Evolutionary conservation across 805 yeast species (phyloP).

Genomic region (Pachysolen tannophilus): DNA sequence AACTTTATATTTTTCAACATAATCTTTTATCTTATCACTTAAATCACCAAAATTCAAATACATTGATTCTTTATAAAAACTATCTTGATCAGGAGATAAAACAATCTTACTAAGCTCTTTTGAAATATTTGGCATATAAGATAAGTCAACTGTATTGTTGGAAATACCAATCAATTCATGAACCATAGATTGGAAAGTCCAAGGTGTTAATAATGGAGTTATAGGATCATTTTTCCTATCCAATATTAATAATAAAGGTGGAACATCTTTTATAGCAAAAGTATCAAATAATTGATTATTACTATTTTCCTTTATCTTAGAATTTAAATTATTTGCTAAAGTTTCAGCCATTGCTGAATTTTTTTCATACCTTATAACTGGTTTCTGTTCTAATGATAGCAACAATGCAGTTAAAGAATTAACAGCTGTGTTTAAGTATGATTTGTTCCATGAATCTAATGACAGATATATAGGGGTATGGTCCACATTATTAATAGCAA

Average conservation of each 20-base stretch:
- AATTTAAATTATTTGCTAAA: constrained; percentile 59
- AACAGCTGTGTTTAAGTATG: constrained; percentile 31
- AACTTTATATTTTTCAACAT: constrained; percentile 73
- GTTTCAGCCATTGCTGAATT: constrained; percentile 58
- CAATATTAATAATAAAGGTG: constrained; percentile 66
- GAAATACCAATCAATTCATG: constrained; percentile 82
- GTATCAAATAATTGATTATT: constrained; percentile 60
- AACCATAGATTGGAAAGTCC: constrained; percentile 98
- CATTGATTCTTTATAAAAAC: constrained; percentile 74
- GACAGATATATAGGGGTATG: constrained; percentile 12
- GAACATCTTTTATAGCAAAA: constrained; percentile 50
- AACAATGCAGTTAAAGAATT: constrained; percentile 46
- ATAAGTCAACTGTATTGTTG: constrained; percentile 71
- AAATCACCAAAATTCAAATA: constrained; percentile 90
- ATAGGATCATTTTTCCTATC: constrained; percentile 89
- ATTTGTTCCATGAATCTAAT: constrained; percentile 37
- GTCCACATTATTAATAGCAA: constrained; percentile 32
- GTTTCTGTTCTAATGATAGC: constrained; percentile 68
- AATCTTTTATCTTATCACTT: constrained; percentile 78
- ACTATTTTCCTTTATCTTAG: constrained; percentile 46
- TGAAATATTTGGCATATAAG: constrained; percentile 44
- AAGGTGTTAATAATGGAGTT: constrained; percentile 86
- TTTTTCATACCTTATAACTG: constrained; percentile 70
- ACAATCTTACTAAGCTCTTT: constrained; percentile 58
- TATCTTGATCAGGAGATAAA: constrained; percentile 61